Evolutionary conservation across 2,329 filamentous ascomycete species (phyloP).

Genomic region (Penicillium oxalicum): DNA sequence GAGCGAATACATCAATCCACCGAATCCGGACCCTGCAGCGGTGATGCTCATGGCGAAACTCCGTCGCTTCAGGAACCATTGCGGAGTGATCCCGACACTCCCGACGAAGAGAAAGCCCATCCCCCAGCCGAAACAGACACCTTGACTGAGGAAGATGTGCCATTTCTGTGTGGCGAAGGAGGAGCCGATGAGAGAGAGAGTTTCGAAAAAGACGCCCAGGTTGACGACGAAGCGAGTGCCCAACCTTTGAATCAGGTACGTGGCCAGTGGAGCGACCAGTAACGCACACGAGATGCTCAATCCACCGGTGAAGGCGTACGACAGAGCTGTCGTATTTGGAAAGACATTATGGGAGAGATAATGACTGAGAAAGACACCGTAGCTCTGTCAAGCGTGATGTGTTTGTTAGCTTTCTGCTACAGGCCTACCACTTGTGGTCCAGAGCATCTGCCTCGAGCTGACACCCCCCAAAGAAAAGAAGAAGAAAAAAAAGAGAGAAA

Average conservation of each 20-base stretch:
- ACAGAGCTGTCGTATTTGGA: conserved; percentile 48
- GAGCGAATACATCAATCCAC: conserved; percentile 55
- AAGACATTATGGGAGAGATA: conserved; percentile 53
- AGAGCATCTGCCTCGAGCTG: too few species aligned
- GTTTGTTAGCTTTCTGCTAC: neutral
- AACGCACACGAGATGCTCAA: conserved; percentile 55
- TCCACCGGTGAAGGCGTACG: conserved; percentile 57
- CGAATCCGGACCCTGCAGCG: conserved; percentile 54
- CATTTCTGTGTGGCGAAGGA: conserved; percentile 53
- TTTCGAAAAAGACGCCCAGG: conserved; percentile 51
- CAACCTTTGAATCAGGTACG: conserved; percentile 46
- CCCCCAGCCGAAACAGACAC: conserved; percentile 56
- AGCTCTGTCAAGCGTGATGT: conserved; percentile 27
- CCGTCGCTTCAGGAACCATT: conserved; percentile 56
- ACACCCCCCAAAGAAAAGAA: too few species aligned
- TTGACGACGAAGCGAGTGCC: conserved; percentile 52
- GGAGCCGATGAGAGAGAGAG: conserved; percentile 50
- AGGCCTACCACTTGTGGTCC: too few species aligned
- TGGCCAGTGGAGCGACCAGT: conserved; percentile 53
- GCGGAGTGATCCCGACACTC: conserved; percentile 51
- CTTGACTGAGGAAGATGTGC: conserved; percentile 57
- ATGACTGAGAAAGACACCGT: conserved; percentile 55
- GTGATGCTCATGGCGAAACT: conserved; percentile 57
- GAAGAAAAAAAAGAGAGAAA: neutral
- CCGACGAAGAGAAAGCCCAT: conserved; percentile 59